phyloP scores from a whole-genome alignment of 257 asterid genomes.

The Solanum virginianum region DNA sequence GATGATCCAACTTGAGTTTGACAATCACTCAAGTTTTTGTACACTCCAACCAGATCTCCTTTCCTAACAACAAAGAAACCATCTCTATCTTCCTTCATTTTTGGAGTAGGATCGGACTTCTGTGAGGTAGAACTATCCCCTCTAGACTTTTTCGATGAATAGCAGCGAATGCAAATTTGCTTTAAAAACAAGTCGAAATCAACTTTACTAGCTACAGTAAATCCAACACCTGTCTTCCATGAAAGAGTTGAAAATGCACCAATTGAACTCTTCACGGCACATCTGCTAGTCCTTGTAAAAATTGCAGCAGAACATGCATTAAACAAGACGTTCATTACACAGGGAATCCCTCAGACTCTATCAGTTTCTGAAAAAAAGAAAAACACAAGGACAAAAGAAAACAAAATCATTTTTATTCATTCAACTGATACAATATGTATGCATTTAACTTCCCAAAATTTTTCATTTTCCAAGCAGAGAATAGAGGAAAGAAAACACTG shows the following conservation, averaged over 20 bases:
- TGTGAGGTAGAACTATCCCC: slow-evolving; percentile 25
- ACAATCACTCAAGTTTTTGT: slow-evolving; percentile 81
- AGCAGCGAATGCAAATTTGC: slow-evolving; percentile 30
- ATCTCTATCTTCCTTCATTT: slow-evolving; percentile 78
- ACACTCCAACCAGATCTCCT: slow-evolving; percentile 81
- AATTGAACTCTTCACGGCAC: slow-evolving; percentile 22
- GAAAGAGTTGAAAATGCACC: slow-evolving; percentile 20
- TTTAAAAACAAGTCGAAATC: slow-evolving; percentile 20
- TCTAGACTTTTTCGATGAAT: slow-evolving; percentile 41
- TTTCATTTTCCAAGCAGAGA: background rate
- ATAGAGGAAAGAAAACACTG: background rate
- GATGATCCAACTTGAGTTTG: slow-evolving; percentile 95
- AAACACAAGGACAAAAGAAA: background rate
- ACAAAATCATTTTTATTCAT: background rate
- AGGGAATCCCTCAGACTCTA: slow-evolving; percentile 3
- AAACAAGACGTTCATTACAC: slow-evolving; percentile 64
- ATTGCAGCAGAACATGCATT: slow-evolving; percentile 37
- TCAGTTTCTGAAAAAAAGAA: background rate
- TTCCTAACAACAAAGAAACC: slow-evolving; percentile 90
- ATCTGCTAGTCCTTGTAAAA: slow-evolving; percentile 26
- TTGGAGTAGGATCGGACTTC: slow-evolving; percentile 18
- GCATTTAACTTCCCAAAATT: background rate
- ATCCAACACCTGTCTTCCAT: slow-evolving; percentile 25
- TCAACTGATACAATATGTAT: background rate
- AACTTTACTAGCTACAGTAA: slow-evolving; percentile 27